A percentile compares a stretch with the other conserved stretches of the same genome.
Evolutionary conservation across 148 eudicot species (phyloP).

Genomic region (Camellia sinensis): DNA sequence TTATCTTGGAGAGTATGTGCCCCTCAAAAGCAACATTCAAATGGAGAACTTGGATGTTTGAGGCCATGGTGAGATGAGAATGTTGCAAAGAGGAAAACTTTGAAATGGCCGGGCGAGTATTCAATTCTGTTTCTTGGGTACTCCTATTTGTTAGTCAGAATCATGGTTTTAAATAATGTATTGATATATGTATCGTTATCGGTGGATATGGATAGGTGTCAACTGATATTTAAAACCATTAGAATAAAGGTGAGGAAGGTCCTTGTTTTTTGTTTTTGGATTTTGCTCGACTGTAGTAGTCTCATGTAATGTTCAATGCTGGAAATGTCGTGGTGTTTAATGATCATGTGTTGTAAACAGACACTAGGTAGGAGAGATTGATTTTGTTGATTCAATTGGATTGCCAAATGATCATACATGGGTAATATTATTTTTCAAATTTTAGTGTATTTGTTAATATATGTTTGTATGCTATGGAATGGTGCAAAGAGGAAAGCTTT

Average conservation of each 20-base stretch:
- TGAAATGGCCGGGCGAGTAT: conserved; percentile 13
- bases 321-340: background rate
- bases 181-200: no score
- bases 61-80: conserved; percentile 6
- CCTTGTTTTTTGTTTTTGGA: conserved; percentile 8
- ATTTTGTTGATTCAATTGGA: background rate
- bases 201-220: no score
- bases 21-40: conserved; percentile 94
- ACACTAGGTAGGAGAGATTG: background rate
- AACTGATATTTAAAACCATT: no score
- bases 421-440: background rate
- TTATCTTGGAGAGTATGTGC: conserved; percentile 95
- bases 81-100: background rate
- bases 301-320: background rate
- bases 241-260: background rate
- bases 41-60: conserved; percentile 66
- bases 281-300: conserved; percentile 3
- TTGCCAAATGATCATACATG: background rate
- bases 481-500: background rate
- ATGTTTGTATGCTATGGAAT: background rate
- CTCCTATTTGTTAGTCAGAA: conserved; percentile 4
- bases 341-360: background rate
- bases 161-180: no score
- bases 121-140: conserved; percentile 7
- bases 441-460: background rate